Percentiles rank a stretch among this genome's conserved stretches.
Evolutionary conservation across 2,329 filamentous ascomycete genomes (phyloP).

Genomic region (Ophiostoma ips): DNA sequence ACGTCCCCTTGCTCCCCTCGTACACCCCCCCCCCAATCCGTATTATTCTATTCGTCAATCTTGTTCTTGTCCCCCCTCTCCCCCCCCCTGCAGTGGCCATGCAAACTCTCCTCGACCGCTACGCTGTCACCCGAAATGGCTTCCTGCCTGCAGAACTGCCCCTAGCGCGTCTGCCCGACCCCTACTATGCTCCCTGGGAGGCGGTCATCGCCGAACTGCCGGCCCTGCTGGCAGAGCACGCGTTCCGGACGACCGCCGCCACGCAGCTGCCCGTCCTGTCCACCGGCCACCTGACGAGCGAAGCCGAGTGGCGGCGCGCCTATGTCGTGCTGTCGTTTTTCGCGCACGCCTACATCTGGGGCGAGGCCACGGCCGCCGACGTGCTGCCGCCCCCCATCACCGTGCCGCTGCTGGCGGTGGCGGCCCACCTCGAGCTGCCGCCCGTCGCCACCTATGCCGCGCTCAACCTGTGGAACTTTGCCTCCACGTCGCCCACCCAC

Average conservation of each 20-base stretch:
- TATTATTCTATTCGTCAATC: slow-evolving; percentile 1
- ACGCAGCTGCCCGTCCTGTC: slow-evolving; percentile 63
- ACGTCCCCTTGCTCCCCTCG: neutral
- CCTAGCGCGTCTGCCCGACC: slow-evolving; percentile 46
- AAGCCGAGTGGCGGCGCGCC: slow-evolving; percentile 67
- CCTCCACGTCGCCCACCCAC: slow-evolving; percentile 17
- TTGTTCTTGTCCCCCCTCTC: neutral
- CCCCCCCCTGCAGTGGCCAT: neutral
- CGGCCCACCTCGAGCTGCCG: slow-evolving; percentile 62
- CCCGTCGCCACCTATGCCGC: slow-evolving; percentile 84
- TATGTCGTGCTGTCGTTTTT: slow-evolving; percentile 70
- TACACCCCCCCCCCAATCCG: neutral
- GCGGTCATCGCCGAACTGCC: slow-evolving; percentile 53
- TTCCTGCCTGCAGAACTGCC: slow-evolving; percentile 66
- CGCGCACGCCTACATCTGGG: slow-evolving; percentile 82
- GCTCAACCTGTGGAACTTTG: slow-evolving; percentile 83
- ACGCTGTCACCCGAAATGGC: slow-evolving; percentile 35
- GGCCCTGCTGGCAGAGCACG: slow-evolving; percentile 46
- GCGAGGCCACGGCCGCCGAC: slow-evolving; percentile 59
- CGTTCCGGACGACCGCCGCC: slow-evolving; percentile 48
- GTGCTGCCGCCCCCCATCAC: slow-evolving; percentile 68
- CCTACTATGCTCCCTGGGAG: slow-evolving; percentile 76
- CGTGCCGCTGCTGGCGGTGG: slow-evolving; percentile 60
- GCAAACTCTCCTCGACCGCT: slow-evolving; percentile 1
- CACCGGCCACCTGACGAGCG: slow-evolving; percentile 45